Evolutionary conservation across 2,329 filamentous ascomycete species (phyloP).

Genomic region (Aspergillus uvarum): DNA sequence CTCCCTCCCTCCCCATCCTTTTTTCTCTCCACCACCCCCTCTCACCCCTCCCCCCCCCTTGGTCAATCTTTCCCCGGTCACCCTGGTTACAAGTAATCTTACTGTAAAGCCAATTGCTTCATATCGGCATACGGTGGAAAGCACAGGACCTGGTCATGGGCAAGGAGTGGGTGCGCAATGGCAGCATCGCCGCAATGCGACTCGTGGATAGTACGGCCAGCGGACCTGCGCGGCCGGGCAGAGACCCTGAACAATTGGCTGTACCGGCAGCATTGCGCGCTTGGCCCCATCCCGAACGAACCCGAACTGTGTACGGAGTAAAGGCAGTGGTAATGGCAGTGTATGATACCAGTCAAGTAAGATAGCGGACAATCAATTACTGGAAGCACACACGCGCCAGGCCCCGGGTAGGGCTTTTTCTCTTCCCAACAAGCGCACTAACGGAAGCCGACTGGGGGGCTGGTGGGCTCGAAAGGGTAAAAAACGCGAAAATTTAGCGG

Average conservation of each 20-base stretch:
- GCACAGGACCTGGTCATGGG: neutral
- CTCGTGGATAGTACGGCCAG: constrained; percentile 14
- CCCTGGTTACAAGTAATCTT: neutral
- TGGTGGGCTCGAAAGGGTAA: constrained; percentile 19
- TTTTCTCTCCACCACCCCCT: neutral
- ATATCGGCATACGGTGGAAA: neutral
- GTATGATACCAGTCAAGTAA: constrained; percentile 2
- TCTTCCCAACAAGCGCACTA: constrained; percentile 28
- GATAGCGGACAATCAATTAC: constrained; percentile 3
- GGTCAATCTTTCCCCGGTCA: neutral
- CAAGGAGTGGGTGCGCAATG: neutral
- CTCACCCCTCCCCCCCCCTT: neutral
- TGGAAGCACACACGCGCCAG: neutral
- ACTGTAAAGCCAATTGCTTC: neutral
- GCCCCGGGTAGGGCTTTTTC: constrained; percentile 28
- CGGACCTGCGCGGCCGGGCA: constrained; percentile 18
- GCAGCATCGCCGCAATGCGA: constrained; percentile 1
- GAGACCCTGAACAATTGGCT: constrained; percentile 18
- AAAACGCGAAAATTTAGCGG: constrained; percentile 41
- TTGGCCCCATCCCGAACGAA: constrained; percentile 25
- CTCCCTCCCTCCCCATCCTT: constrained; percentile 1
- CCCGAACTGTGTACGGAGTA: constrained; percentile 21
- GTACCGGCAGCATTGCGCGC: constrained; percentile 14
- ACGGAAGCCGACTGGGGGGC: constrained; percentile 29
- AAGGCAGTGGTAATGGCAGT: constrained; percentile 14